Conservation (phyloP, 164 flowering plant species). For the Magnolia sinica region DNA sequence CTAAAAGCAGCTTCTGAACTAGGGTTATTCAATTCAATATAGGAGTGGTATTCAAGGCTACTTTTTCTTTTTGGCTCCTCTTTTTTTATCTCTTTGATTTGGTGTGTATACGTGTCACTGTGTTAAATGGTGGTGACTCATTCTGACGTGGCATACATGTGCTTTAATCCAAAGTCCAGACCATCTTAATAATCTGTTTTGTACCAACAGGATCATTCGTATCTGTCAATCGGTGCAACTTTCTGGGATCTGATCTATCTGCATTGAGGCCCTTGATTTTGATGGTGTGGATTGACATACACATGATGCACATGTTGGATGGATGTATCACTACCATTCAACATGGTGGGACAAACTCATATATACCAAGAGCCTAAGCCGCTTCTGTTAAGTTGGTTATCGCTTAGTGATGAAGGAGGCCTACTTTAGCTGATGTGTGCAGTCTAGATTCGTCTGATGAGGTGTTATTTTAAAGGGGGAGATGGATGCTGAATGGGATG, state of each 20-base stretch:
- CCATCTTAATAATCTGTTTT: background rate
- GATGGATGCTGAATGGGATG: slow-evolving; percentile 2
- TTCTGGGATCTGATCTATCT: too few relatives aligned
- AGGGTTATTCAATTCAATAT: too few relatives aligned
- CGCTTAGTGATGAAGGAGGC: background rate
- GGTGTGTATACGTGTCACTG: background rate
- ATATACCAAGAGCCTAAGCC: too few relatives aligned
- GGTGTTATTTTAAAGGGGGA: background rate
- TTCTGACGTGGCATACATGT: background rate
- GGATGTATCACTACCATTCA: too few relatives aligned
- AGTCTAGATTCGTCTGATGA: slow-evolving; percentile 2
- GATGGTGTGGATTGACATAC: too few relatives aligned
- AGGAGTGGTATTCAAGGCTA: background rate
- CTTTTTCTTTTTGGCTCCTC: background rate
- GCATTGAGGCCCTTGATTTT: too few relatives aligned
- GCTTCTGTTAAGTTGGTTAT: background rate
- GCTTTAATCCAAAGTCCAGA: background rate
- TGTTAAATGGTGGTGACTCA: too few relatives aligned
- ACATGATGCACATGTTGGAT: too few relatives aligned
- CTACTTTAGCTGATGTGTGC: background rate
- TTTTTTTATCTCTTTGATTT: background rate
- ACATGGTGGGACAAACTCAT: too few relatives aligned
- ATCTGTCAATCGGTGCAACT: too few relatives aligned
- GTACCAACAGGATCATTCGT: too few relatives aligned
- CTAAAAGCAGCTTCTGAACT: background rate